A percentile compares a stretch with the other conserved stretches of the same genome.
These are phyloP conservation scores for Aspergillus nomiae DNA, from an alignment of 2,329 filamentous ascomycete species.

Conservation along the genomic window DNA sequence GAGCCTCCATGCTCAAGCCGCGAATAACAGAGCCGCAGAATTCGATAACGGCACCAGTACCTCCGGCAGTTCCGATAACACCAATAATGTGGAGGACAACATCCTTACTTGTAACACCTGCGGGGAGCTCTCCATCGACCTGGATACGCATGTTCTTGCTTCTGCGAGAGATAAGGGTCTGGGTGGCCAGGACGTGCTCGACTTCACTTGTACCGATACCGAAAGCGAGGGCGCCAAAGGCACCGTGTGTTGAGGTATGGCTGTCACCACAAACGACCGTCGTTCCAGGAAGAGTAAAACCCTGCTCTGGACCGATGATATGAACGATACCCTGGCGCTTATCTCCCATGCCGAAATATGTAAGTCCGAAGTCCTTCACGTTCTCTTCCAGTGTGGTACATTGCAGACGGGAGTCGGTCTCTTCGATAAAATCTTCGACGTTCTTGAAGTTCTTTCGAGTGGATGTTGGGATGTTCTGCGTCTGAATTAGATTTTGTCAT, in stretches of 20 bases:
- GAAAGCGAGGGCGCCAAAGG: conserved; percentile 91
- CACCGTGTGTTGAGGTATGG: conserved; percentile 96
- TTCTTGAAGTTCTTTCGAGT: conserved; percentile 92
- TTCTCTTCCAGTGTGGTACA: conserved; percentile 96
- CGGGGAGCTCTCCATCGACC: conserved; percentile 84
- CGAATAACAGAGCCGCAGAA: conserved; percentile 95
- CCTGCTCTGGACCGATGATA: conserved; percentile 97
- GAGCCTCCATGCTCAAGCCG: conserved; percentile 86
- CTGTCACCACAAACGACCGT: conserved; percentile 98
- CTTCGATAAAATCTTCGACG: conserved; percentile 89
- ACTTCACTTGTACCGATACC: conserved; percentile 98
- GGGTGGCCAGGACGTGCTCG: conserved; percentile 95
- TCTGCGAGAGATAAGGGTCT: conserved; percentile 89
- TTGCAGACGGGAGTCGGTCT: conserved; percentile 90
- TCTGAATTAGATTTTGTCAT: conserved; percentile 14
- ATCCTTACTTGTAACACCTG: conserved; percentile 95
- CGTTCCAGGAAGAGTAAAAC: conserved; percentile 95
- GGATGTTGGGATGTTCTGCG: conserved; percentile 86
- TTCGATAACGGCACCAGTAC: conserved; percentile 92
- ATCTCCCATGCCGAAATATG: conserved; percentile 95
- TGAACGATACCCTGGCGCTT: conserved; percentile 98
- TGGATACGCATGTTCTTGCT: conserved; percentile 99
- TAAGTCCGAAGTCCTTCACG: conserved; percentile 92
- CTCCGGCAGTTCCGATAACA: conserved; percentile 90
- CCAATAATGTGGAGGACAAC: conserved; percentile 92